Percentiles rank a stretch among this genome's conserved stretches.
Evolutionary conservation across 805 yeast species (phyloP).

Genomic region (Yarrowia sp.): DNA sequence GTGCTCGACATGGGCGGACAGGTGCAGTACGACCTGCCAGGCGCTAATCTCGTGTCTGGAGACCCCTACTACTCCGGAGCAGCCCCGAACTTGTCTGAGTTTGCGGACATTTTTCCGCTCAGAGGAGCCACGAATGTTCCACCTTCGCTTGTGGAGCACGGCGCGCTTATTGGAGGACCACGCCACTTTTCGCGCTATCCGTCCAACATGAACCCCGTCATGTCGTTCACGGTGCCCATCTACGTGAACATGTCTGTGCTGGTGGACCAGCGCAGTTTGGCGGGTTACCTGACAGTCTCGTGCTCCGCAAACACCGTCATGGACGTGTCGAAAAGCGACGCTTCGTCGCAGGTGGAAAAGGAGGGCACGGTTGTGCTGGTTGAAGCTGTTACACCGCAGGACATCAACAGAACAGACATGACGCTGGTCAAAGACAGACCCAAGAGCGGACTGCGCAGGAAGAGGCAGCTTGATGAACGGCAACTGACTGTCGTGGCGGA

Average conservation of each 20-base stretch:
- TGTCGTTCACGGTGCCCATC: conserved; percentile 78
- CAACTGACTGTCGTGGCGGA: neutral
- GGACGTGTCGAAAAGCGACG: conserved; percentile 43
- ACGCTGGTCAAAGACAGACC: neutral
- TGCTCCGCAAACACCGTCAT: conserved; percentile 45
- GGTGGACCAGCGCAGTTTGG: conserved; percentile 53
- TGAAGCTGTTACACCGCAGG: conserved; percentile 29
- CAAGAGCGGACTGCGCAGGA: neutral
- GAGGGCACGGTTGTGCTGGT: conserved; percentile 32
- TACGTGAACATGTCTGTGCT: conserved; percentile 70
- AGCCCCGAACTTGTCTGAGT: conserved; percentile 2
- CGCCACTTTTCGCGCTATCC: conserved; percentile 6
- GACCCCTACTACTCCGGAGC: neutral
- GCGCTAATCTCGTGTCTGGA: neutral
- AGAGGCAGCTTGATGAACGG: neutral
- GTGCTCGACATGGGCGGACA: conserved; percentile 42
- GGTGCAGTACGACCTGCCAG: conserved; percentile 2
- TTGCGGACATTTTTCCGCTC: conserved; percentile 4
- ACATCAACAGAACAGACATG: conserved; percentile 30
- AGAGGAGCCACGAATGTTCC: neutral
- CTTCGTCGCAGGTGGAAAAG: conserved; percentile 44
- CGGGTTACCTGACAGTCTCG: conserved; percentile 66
- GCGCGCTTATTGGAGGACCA: conserved; percentile 2
- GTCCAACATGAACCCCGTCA: conserved; percentile 37
- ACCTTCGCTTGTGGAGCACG: neutral